Evolutionary conservation across 306 rosid genomes (phyloP), one percentile per base, ranked within the genome.

Genomic region (Lathyrus oleraceus): DNA sequence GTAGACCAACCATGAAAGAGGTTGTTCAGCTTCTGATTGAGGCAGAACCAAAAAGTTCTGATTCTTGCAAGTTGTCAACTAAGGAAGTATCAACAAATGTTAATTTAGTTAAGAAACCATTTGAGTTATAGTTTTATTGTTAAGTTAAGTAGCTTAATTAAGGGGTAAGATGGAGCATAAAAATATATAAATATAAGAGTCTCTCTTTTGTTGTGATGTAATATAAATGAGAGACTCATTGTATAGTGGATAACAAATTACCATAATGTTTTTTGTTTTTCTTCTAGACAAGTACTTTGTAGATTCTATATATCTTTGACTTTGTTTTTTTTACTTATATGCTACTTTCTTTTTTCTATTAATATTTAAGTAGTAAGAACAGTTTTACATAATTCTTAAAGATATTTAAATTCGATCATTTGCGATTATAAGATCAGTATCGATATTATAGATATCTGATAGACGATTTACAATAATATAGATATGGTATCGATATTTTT

Each of bases 1-100:
- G 74, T 63, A 78, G 99, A 32, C 99, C 99, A 53, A 86, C 91
- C 80, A 95, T 95, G 97, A 95, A 89, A 69, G 97, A 95, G 72
- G 97, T 88, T 30, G 97, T 91, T 75, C 92, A 85, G 72, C 61
- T 87, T 19, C 79, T 95, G 60, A 81, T 86, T 32, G 90, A 89
- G 67, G 91, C 97, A 43, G 83, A 86, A 70, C 92, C 96, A 59
- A 76, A 75, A 62, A 27, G 51, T 74, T 67, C 78, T 5, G 82
- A 86, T 69, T 79, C 89, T 38, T 62, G 76, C 86, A 87, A 84
- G 83, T 82, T 83, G 59, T 83, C 86, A 75, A 70, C 83, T 61
- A 86, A 86, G 78, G 95, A 85, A 19, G 45, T 65, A 17, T 69
- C 88, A 75, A 82, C 88, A 79, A 84, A 76, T 71, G 76, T 76